Evolutionary conservation across 768 basidiomycete genomes (phyloP), one percentile per base, ranked within the genome.

Genomic region (Tephrocybe sp.): DNA sequence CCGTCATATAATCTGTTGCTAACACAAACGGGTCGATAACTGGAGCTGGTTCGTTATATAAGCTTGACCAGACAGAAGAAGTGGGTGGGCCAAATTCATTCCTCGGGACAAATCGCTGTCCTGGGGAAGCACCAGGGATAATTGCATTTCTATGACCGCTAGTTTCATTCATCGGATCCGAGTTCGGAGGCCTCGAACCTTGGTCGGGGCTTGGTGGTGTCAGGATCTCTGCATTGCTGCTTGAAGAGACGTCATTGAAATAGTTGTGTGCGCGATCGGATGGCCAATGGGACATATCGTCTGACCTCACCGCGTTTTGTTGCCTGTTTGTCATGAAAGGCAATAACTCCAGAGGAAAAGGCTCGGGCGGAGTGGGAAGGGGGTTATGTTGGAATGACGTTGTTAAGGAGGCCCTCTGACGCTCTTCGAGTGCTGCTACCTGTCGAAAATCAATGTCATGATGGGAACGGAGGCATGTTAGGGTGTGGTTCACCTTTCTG

Each of bases 331-430:
- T 66, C 44, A 77, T 73, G 9, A 69, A 43, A 9, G 77, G 74
- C 16, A 78, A 65, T 32, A 69, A 66, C 21, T 77, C 74, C 9
- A 75, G 63, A 8, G 76, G 69, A 6, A 82, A 61, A 2, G 79
- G 81, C 47, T 77, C 73, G 11, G 82, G 82, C n/a, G 82, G 82
- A 34, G 68, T 62, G 19, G 82, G 82, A 16, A 84, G 71, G 4
- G 82, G 82, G 56, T 82, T 82, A 30, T 62, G 60, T 42, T 60
- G 58, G 50, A 69, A 64, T 42, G 57, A 66, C 55, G 57, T 66
- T 35, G 58, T 63, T 5, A 59, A 56, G 31, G 66, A 56, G 37
- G 64, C 61, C 9, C 63, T 52, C 13, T 66, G 68, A 48, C 74
- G 68, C 18, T 66, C 62, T 51, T 70, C 64, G 6, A 76, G 58